Evolutionary conservation across 2,329 filamentous ascomycete species (phyloP).

Genomic region (Neofusicoccum kwambonambiense): DNA sequence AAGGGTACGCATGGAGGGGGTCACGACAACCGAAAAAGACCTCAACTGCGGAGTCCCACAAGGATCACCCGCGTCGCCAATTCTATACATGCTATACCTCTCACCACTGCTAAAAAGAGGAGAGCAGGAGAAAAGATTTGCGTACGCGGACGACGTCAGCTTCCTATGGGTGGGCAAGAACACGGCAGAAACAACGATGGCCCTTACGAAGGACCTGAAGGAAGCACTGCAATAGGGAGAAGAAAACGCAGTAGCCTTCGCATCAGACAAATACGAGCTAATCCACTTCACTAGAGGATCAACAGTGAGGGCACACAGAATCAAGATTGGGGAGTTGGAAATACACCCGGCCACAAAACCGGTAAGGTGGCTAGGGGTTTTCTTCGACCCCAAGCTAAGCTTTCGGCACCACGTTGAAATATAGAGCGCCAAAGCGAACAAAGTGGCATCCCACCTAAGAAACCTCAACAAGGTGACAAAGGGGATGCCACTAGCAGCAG

Average conservation of each 20-base stretch:
- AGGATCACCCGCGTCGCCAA: not conserved
- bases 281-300: not conserved
- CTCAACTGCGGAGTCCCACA: not conserved
- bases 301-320: not conserved
- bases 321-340: not conserved
- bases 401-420: not conserved
- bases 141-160: not conserved
- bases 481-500: too few relatives aligned
- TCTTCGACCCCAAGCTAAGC: not conserved
- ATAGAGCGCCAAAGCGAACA: not conserved
- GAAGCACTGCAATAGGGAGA: not conserved
- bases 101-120: not conserved
- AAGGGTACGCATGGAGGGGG: not conserved
- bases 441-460: too few relatives aligned
- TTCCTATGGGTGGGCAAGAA: not conserved
- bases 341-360: not conserved
- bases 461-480: too few relatives aligned
- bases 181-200: not conserved
- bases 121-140: not conserved
- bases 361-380: not conserved
- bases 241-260: not conserved
- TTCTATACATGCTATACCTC: slow-evolving; percentile 2
- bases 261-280: not conserved
- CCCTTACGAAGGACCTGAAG: not conserved
- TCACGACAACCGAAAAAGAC: not conserved